phyloP scores from a whole-genome alignment of 176 grass and related monocot species.

The Carex pumila region DNA sequence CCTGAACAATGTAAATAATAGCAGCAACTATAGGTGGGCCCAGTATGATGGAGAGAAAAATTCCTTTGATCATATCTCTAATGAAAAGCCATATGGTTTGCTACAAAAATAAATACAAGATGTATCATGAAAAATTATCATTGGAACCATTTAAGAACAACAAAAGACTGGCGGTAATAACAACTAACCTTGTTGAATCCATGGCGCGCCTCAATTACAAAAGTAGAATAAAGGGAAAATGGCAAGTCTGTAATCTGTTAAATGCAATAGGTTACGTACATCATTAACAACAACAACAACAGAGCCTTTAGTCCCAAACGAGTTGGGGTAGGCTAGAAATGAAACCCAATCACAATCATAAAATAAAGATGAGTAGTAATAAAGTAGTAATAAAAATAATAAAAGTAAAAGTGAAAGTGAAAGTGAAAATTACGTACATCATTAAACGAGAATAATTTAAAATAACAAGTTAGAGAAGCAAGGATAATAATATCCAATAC shows the following conservation, averaged over 20 bases:
- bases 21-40: constrained; percentile 86
- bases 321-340: too few relatives aligned
- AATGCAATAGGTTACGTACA: not conserved
- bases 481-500: not conserved
- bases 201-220: constrained; percentile 83
- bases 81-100: constrained; percentile 96
- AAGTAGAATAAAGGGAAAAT: constrained; percentile 94
- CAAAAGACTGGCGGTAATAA: not conserved
- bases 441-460: not conserved
- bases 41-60: constrained; percentile 73
- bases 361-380: too few relatives aligned
- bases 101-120: constrained; percentile 33
- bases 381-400: too few relatives aligned
- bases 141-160: not conserved
- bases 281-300: not conserved
- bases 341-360: too few relatives aligned
- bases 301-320: too few relatives aligned
- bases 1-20: constrained; percentile 93
- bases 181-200: constrained; percentile 89
- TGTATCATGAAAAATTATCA: constrained; percentile 1
- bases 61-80: constrained; percentile 84
- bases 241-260: constrained; percentile 83
- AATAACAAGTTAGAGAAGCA: not conserved
- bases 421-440: not conserved
- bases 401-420: too few relatives aligned